A percentile compares a stretch with the other conserved stretches of the same genome.
Evolutionary conservation across 768 basidiomycete species (phyloP).

Genomic region (Leucocoprinus leucothites): DNA sequence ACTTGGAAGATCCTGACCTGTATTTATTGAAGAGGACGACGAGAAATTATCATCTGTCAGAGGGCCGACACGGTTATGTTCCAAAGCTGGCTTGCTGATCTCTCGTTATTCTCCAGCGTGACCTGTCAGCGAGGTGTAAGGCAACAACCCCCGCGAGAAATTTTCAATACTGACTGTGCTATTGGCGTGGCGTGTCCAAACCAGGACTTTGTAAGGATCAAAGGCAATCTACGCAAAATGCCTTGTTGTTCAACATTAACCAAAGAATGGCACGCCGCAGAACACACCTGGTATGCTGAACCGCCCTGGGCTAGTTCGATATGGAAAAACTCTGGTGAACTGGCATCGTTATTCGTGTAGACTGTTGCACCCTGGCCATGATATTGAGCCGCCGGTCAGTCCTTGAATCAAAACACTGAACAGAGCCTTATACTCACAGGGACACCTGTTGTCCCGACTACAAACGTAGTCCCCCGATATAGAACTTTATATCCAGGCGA

Average conservation of each 20-base stretch:
- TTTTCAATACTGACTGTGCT: neutral
- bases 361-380: neutral
- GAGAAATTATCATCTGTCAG: neutral
- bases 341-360: neutral
- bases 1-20: too few species aligned
- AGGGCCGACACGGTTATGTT: neutral
- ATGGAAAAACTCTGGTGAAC: neutral
- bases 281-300: neutral
- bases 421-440: neutral
- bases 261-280: neutral
- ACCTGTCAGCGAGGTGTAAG: neutral
- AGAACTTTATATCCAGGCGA: neutral
- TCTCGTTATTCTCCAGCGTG: neutral
- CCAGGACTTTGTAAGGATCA: neutral
- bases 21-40: neutral
- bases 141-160: neutral
- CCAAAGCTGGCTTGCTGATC: neutral
- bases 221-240: neutral
- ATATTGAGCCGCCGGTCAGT: neutral
- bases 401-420: neutral
- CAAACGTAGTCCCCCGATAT: neutral
- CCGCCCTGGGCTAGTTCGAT: neutral
- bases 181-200: neutral
- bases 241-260: neutral
- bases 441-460: neutral